phyloP scores from a whole-genome alignment of 1,139 yeast genomes.

The Candida tunisiensis region DNA sequence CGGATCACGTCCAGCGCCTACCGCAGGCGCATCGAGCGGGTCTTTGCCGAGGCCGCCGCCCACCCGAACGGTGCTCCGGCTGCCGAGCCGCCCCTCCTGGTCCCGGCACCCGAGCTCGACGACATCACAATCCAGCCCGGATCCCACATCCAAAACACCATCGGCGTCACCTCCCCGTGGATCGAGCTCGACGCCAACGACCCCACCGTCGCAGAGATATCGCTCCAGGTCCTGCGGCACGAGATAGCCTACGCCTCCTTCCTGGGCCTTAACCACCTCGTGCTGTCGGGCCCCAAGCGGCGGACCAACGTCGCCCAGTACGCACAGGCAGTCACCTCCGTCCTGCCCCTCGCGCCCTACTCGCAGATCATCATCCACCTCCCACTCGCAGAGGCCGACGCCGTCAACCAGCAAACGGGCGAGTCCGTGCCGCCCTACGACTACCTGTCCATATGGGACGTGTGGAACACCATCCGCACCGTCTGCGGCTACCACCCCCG shows the following conservation, averaged over 20 bases:
- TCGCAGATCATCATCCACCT: conserved; percentile 22
- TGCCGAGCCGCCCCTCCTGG: conserved; percentile 2
- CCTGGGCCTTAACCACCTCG: conserved; percentile 33
- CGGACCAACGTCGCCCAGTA: conserved; percentile 33
- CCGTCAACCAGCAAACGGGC: no score
- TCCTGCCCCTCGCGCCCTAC: conserved; percentile 14
- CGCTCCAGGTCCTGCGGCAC: conserved; percentile 34
- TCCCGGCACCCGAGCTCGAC: conserved; percentile 10
- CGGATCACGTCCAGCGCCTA: conserved; percentile 17
- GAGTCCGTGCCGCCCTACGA: conserved; percentile 26
- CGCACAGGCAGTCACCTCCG: conserved; percentile 24
- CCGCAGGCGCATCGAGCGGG: conserved; percentile 13
- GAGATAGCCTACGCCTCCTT: conserved; percentile 43
- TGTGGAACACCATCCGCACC: conserved; percentile 46
- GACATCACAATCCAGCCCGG: conserved; percentile 21
- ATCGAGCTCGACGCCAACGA: conserved; percentile 40
- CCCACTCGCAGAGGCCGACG: conserved; percentile 23
- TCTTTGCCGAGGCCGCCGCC: conserved; percentile 6
- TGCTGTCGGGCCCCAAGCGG: conserved; percentile 45
- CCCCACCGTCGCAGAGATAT: conserved; percentile 29
- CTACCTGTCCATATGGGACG: conserved; percentile 46
- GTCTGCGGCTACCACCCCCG: conserved; percentile 34
- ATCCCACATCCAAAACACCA: conserved; percentile 21
- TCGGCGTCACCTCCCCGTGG: conserved; percentile 48
- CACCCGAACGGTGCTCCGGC: neutral